phyloP scores from a whole-genome alignment of 73 alveolate genomes.

The Paramecium tetraurelia region DNA sequence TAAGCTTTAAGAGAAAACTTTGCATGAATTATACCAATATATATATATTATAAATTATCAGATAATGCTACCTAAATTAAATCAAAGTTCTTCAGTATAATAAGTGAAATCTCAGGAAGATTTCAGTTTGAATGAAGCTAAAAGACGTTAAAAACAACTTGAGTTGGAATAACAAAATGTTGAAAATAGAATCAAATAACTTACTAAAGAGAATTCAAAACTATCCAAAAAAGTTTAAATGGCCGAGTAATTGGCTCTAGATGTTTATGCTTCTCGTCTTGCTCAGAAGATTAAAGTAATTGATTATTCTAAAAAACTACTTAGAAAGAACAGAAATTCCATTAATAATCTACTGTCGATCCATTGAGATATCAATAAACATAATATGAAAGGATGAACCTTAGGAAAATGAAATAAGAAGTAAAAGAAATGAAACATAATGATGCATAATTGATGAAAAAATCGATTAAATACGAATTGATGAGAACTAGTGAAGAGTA shows the following conservation, averaged over 20 bases:
- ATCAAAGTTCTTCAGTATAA: background rate
- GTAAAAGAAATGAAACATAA: background rate
- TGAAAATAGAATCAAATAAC: background rate
- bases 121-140: background rate
- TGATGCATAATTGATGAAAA: constrained; percentile 8
- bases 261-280: constrained; percentile 25
- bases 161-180: constrained; percentile 1
- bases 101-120: background rate
- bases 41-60: background rate
- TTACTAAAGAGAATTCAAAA: constrained; percentile 20
- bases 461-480: background rate
- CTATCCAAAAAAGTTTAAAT: background rate
- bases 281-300: background rate
- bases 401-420: background rate
- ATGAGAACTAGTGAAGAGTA: background rate
- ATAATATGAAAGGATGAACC: background rate
- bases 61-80: background rate
- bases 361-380: background rate
- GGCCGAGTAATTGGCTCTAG: constrained; percentile 15
- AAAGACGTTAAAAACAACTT: background rate
- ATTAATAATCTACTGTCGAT: background rate
- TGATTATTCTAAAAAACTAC: background rate
- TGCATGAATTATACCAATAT: background rate
- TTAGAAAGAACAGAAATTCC: background rate
- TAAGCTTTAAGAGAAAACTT: constrained; percentile 52